These are phyloP conservation scores for Exophiala calicioides DNA, from an alignment of 2,329 filamentous ascomycete species.

Conservation along the genomic window DNA sequence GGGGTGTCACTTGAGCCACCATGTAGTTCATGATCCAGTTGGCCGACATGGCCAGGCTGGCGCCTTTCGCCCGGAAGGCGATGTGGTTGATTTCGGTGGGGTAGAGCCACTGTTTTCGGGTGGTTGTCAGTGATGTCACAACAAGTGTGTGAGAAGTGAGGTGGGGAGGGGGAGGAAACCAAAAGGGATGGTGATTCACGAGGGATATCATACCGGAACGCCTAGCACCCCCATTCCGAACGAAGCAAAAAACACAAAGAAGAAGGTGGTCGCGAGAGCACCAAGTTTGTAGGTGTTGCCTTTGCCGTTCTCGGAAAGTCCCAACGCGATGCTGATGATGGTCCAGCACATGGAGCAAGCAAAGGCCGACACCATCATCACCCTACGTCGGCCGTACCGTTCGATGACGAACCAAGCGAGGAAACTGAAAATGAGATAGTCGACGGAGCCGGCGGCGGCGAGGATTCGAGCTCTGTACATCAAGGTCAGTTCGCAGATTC, in stretches of 20 bases:
- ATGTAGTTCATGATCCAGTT: constrained; percentile 38
- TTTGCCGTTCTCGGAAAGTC: constrained; percentile 41
- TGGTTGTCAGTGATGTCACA: neutral
- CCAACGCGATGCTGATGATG: constrained; percentile 49
- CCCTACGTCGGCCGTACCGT: constrained; percentile 48
- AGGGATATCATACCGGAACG: constrained; percentile 31
- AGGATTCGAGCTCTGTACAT: constrained; percentile 43
- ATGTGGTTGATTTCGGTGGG: constrained; percentile 40
- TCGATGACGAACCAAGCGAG: constrained; percentile 51
- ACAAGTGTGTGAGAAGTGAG: neutral
- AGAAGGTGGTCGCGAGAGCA: constrained; percentile 52
- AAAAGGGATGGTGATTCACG: neutral
- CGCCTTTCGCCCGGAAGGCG: constrained; percentile 38
- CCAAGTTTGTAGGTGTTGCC: constrained; percentile 48
- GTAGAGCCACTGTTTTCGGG: constrained; percentile 39
- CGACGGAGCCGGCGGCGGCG: constrained; percentile 49
- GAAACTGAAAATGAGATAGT: constrained; percentile 49
- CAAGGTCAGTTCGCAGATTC: no score
- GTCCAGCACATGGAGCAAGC: constrained; percentile 54
- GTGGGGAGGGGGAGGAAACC: neutral
- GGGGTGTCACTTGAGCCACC: constrained; percentile 38
- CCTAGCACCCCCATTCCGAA: constrained; percentile 44
- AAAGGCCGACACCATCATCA: constrained; percentile 52
- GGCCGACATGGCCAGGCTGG: constrained; percentile 35
- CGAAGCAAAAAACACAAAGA: constrained; percentile 43